Conservation (phyloP, 331 rosid genomes). For the Rosa hybrid region DNA sequence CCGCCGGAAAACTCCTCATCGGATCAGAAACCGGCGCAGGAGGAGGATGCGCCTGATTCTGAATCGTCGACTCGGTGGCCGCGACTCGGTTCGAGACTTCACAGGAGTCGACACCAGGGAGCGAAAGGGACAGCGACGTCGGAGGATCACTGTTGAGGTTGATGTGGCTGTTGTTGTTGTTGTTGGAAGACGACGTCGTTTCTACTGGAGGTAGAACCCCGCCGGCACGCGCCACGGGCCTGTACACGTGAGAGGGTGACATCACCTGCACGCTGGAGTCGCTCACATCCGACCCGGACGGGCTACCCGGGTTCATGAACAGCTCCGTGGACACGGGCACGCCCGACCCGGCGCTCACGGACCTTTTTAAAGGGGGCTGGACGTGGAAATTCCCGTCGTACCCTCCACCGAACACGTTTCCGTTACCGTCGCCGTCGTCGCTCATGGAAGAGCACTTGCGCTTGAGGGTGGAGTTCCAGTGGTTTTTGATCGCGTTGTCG, state of each 20-base stretch:
- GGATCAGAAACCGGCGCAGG: background rate
- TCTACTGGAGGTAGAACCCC: conserved; percentile 54
- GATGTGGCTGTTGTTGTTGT: background rate
- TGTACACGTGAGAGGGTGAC: conserved; percentile 43
- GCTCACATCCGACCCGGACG: conserved; percentile 81
- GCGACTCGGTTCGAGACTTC: conserved; percentile 35
- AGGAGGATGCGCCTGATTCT: background rate
- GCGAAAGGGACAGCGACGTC: conserved; percentile 75
- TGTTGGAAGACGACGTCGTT: conserved; percentile 34
- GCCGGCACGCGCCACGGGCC: conserved; percentile 69
- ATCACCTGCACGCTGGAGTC: conserved; percentile 59
- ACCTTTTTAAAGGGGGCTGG: conserved; percentile 60
- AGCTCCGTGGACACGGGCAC: conserved; percentile 62
- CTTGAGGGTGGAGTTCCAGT: conserved; percentile 97
- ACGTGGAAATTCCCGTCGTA: conserved; percentile 23
- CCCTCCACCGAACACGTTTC: background rate
- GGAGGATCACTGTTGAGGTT: conserved; percentile 48
- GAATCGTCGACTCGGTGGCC: background rate
- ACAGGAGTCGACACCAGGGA: conserved; percentile 57
- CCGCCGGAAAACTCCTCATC: conserved; percentile 26
- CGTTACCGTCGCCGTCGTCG: conserved; percentile 20
- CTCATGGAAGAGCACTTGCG: conserved; percentile 59
- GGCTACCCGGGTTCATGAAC: conserved; percentile 72
- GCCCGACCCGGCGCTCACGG: conserved; percentile 74
- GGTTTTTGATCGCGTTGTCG: conserved; percentile 95